phyloP scores from a whole-genome alignment of 371 early-diverging fungal genomes.

The Nosema muscidifuracis region DNA sequence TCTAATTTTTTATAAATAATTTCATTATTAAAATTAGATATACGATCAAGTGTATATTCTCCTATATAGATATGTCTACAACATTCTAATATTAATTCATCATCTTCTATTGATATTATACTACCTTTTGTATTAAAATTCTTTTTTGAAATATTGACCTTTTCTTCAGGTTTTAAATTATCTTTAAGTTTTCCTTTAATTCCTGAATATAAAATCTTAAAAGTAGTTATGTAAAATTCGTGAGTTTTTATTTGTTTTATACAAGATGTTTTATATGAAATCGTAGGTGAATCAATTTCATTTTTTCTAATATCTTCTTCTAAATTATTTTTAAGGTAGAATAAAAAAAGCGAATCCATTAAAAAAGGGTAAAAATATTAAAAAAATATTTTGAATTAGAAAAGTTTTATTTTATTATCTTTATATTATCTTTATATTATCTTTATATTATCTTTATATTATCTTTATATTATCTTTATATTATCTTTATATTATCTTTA shows the following conservation, averaged over 20 bases:
- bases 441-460: no score
- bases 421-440: no score
- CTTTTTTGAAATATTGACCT: background rate
- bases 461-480: no score
- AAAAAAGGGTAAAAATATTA: no score
- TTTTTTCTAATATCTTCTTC: background rate
- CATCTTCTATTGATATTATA: background rate
- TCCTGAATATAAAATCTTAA: background rate
- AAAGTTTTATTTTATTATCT: no score
- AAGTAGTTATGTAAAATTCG: background rate
- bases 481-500: no score
- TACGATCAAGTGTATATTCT: background rate
- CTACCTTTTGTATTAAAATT: background rate
- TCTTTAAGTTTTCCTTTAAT: constrained; percentile 7
- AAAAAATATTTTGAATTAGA: no score
- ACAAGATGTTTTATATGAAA: background rate
- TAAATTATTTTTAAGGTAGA: background rate
- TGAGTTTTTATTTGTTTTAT: background rate
- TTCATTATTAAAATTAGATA: constrained; percentile 2
- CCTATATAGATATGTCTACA: background rate
- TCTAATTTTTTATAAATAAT: background rate
- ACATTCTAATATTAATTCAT: background rate
- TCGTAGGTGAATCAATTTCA: background rate
- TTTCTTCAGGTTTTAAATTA: constrained; percentile 10
- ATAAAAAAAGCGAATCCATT: background rate